phyloP scores from a whole-genome alignment of 768 basidiomycete species.

The Chalciporus chontae region DNA sequence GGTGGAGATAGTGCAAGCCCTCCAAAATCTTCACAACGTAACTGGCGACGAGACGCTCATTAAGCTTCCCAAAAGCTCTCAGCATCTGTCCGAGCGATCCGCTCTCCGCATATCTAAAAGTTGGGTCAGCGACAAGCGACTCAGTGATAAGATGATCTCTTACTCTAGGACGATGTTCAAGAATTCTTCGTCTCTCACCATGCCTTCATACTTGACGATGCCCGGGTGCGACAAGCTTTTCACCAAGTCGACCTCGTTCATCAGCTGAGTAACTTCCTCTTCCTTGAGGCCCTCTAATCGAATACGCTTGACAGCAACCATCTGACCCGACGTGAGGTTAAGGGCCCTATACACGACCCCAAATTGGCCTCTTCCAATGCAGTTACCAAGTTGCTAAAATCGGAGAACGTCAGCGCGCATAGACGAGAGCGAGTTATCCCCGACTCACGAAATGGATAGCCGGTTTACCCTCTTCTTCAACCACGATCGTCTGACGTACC shows the following conservation, averaged over 20 bases:
- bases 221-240: conserved; percentile 90
- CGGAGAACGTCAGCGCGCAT: conserved; percentile 8
- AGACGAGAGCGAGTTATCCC: neutral
- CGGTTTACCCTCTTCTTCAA: conserved; percentile 78
- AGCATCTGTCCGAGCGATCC: conserved; percentile 92
- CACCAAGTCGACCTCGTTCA: conserved; percentile 92
- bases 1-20: conserved; percentile 90
- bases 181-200: conserved; percentile 84
- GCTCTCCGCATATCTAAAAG: conserved; percentile 85
- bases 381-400: conserved; percentile 91
- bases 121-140: conserved; percentile 13
- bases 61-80: conserved; percentile 90
- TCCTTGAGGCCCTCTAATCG: conserved; percentile 86
- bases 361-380: conserved; percentile 96
- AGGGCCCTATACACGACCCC: conserved; percentile 94
- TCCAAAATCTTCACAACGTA: conserved; percentile 98
- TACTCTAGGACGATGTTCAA: conserved; percentile 94
- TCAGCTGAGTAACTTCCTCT: conserved; percentile 84
- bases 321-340: conserved; percentile 91
- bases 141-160: conserved; percentile 25
- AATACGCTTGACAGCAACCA: conserved; percentile 99
- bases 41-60: conserved; percentile 85
- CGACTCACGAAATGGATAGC: conserved; percentile 77
- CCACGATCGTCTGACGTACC: conserved; percentile 64
- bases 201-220: conserved; percentile 97